Conservation (phyloP, 106 monocot species). For the Acorus calamus region DNA sequence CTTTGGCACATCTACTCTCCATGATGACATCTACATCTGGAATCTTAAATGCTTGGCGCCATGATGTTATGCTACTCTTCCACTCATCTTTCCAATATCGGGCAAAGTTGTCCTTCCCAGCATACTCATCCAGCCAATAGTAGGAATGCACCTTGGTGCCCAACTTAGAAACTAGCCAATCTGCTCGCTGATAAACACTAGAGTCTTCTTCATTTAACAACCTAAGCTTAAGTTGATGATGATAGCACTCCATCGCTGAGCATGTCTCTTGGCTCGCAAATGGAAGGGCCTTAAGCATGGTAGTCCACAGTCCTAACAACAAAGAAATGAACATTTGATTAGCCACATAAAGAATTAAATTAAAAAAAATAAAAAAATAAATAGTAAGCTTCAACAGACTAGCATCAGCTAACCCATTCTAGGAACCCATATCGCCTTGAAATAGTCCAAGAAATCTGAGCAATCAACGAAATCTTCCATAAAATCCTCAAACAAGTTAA, state of each 20-base stretch:
- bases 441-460: slow-evolving; percentile 70
- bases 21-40: slow-evolving; percentile 51
- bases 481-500: slow-evolving; percentile 48
- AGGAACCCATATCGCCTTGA: slow-evolving; percentile 77
- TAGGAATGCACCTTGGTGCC: slow-evolving; percentile 91
- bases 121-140: slow-evolving; percentile 88
- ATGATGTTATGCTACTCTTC: slow-evolving; percentile 73
- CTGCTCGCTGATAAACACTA: slow-evolving; percentile 54
- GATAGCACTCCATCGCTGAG: slow-evolving; percentile 81
- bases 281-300: slow-evolving; percentile 53
- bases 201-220: slow-evolving; percentile 67
- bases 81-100: slow-evolving; percentile 97
- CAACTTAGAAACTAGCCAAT: slow-evolving; percentile 89
- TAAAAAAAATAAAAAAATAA: background rate
- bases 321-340: slow-evolving; percentile 1
- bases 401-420: slow-evolving; percentile 48
- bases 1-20: slow-evolving; percentile 28
- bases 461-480: slow-evolving; percentile 69
- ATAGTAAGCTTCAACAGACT: background rate
- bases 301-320: slow-evolving; percentile 51
- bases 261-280: slow-evolving; percentile 60
- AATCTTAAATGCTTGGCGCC: slow-evolving; percentile 48
- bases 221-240: slow-evolving; percentile 70
- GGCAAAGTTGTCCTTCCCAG: slow-evolving; percentile 68
- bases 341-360: background rate